A percentile compares a stretch with the other conserved stretches of the same genome.
Evolutionary conservation across 257 asterid species (phyloP).

Genomic region (Scutellaria galericulata): DNA sequence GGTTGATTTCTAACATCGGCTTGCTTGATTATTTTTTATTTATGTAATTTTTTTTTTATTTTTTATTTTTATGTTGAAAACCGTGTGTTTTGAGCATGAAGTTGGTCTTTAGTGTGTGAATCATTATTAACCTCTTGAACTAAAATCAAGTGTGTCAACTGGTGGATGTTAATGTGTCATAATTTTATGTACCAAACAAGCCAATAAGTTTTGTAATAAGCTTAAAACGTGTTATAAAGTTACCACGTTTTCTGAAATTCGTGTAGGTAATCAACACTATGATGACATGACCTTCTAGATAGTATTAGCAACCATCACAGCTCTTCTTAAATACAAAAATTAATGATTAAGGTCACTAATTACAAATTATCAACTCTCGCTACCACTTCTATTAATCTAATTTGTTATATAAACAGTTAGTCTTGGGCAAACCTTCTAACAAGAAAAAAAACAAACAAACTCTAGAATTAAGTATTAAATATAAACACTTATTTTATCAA

Average conservation of each 20-base stretch:
- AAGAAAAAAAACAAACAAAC: no score
- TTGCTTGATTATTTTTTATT: no score
- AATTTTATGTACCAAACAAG: neutral
- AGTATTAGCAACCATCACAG: constrained; percentile 18
- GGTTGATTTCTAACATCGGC: no score
- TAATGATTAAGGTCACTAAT: constrained; percentile 24
- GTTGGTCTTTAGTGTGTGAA: neutral
- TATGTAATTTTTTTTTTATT: no score
- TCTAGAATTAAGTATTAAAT: no score
- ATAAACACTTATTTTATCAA: no score
- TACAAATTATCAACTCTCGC: neutral
- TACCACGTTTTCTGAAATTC: constrained; percentile 4
- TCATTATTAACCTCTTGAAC: constrained; percentile 4
- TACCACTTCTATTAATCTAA: no score
- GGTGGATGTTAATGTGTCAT: constrained; percentile 2
- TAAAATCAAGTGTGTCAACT: neutral
- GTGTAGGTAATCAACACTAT: neutral
- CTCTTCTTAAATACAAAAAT: neutral
- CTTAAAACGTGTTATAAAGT: neutral
- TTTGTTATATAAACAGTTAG: no score
- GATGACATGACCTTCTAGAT: constrained; percentile 12
- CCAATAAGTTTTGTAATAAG: neutral
- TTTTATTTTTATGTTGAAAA: no score
- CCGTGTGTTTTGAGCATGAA: no score
- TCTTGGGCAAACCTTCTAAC: no score